These are phyloP conservation scores for Coemansia sp. DNA, from an alignment of 192 early-diverging fungal genomes.

Conservation along the genomic window DNA sequence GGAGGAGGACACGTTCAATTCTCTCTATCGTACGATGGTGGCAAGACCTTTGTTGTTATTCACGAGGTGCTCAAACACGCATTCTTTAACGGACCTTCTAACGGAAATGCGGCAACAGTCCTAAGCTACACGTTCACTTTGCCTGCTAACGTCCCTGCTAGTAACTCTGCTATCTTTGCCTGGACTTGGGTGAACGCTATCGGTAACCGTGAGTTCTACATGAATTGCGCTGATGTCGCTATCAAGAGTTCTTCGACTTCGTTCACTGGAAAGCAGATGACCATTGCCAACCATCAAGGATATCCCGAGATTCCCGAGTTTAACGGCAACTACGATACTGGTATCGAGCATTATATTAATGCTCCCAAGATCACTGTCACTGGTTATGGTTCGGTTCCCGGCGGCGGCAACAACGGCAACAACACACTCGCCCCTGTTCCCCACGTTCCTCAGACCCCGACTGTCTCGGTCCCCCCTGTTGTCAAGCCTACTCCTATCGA, in stretches of 20 bases:
- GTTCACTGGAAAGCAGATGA: constrained; percentile 57
- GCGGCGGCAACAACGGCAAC: not conserved
- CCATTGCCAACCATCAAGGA: constrained; percentile 60
- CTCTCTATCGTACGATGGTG: constrained; percentile 62
- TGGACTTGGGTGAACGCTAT: constrained; percentile 10
- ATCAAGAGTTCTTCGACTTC: constrained; percentile 48
- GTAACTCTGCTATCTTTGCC: constrained; percentile 24
- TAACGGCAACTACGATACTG: constrained; percentile 36
- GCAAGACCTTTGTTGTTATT: constrained; percentile 58
- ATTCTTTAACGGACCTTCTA: constrained; percentile 27
- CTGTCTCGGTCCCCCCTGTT: constrained; percentile 8
- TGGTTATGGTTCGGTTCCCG: constrained; percentile 19
- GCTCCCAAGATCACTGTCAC: constrained; percentile 40
- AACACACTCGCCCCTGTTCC: not conserved
- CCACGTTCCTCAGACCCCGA: constrained; percentile 8
- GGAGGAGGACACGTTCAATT: constrained; percentile 66
- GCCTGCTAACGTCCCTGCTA: constrained; percentile 41
- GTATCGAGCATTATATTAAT: constrained; percentile 32
- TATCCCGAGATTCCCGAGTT: constrained; percentile 62
- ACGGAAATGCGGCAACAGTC: constrained; percentile 14
- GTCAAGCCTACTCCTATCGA: constrained; percentile 10
- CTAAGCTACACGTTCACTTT: constrained; percentile 40
- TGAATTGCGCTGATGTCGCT: constrained; percentile 74
- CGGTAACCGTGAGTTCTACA: constrained; percentile 75
- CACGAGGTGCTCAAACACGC: constrained; percentile 57